A percentile compares a stretch with the other conserved stretches of the same genome.
phyloP scores from a whole-genome alignment of 2,329 filamentous ascomycete genomes.

The Aspergillus fijiensis region DNA sequence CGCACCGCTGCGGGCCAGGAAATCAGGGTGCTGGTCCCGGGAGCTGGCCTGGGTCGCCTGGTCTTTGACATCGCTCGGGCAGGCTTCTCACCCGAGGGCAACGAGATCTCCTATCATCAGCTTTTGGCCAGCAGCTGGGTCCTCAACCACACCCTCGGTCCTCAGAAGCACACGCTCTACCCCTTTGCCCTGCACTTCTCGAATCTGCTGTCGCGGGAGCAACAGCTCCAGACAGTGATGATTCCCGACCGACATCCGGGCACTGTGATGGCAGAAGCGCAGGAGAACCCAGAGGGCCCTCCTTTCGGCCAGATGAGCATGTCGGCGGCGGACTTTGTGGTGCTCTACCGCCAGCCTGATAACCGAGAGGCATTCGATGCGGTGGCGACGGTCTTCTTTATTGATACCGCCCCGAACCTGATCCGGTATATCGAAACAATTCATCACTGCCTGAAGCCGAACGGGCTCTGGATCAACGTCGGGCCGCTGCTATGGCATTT shows the following conservation, averaged over 20 bases:
- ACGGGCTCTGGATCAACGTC: slow-evolving; percentile 83
- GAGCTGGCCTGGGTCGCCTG: slow-evolving; percentile 81
- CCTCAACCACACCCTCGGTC: slow-evolving; percentile 54
- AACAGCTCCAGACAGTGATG: slow-evolving; percentile 71
- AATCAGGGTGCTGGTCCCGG: slow-evolving; percentile 76
- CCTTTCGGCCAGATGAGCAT: slow-evolving; percentile 76
- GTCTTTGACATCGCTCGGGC: slow-evolving; percentile 79
- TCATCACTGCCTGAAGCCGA: slow-evolving; percentile 69
- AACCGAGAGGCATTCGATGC: slow-evolving; percentile 69
- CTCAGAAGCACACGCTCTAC: slow-evolving; percentile 69
- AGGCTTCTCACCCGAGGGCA: slow-evolving; percentile 79
- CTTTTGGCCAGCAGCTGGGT: slow-evolving; percentile 74
- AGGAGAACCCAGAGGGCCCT: slow-evolving; percentile 21
- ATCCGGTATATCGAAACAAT: slow-evolving; percentile 88
- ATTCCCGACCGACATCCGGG: slow-evolving; percentile 81
- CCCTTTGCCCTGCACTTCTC: slow-evolving; percentile 88
- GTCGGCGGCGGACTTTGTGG: slow-evolving; percentile 88
- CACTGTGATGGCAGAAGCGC: slow-evolving; percentile 49
- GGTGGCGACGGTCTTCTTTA: slow-evolving; percentile 89
- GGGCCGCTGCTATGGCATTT: slow-evolving; percentile 96
- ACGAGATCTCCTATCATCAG: slow-evolving; percentile 96
- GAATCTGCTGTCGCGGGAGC: slow-evolving; percentile 70
- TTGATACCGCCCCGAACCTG: slow-evolving; percentile 93
- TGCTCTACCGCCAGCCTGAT: slow-evolving; percentile 69
- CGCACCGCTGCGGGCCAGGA: slow-evolving; percentile 33